Conservation (phyloP, 2,329 filamentous ascomycete species). For the Pseudogymnoascus sp. region DNA sequence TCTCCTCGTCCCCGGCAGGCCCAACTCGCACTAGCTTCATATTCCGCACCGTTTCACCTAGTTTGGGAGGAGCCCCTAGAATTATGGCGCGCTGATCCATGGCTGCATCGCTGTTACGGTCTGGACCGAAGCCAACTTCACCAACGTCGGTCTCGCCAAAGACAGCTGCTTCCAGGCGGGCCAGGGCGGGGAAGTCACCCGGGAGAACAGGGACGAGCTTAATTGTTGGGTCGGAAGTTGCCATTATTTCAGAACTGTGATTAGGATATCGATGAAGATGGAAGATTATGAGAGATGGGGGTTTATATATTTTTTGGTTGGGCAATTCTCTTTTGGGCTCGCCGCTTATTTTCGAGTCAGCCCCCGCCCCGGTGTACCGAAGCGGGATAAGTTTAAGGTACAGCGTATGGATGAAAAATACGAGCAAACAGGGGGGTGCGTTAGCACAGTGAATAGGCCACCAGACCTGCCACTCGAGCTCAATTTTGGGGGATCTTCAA, state of each 20-base stretch:
- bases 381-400: not conserved
- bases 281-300: not conserved
- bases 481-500: no score
- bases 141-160: conserved; percentile 17
- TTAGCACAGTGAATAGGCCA: no score
- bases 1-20: conserved; percentile 8
- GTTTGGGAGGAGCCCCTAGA: not conserved
- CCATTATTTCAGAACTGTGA: not conserved
- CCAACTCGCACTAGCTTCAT: conserved; percentile 15
- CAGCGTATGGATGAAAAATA: no score
- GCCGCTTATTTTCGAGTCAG: not conserved
- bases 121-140: conserved; percentile 12
- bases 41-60: not conserved
- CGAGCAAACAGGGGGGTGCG: no score
- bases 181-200: conserved; percentile 13
- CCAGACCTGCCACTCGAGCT: no score
- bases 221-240: not conserved
- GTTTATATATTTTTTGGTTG: not conserved
- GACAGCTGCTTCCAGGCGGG: conserved; percentile 14
- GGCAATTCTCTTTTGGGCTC: not conserved
- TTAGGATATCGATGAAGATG: not conserved
- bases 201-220: conserved; percentile 10
- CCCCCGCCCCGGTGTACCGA: not conserved
- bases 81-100: not conserved
- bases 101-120: conserved; percentile 16